A percentile compares a stretch with the other conserved stretches of the same genome.
Conservation (phyloP, 306 rosid genomes). For the Prunus mira region DNA sequence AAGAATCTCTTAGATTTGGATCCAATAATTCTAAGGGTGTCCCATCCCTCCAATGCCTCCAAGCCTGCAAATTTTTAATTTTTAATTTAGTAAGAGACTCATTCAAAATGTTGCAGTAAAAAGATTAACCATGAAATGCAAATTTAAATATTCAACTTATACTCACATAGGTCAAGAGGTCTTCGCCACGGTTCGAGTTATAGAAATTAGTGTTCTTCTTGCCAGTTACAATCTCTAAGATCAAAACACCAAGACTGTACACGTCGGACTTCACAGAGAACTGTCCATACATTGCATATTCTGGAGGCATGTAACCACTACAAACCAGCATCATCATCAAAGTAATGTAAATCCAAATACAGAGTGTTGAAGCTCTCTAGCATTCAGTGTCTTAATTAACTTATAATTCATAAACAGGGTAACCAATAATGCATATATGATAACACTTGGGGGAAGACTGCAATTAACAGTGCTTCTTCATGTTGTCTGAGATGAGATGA, state of each 20-base stretch:
- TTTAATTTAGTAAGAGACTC: not conserved
- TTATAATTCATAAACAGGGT: no score
- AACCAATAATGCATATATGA: no score
- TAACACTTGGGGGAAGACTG: no score
- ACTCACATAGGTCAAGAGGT: conserved; percentile 31
- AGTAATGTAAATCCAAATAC: not conserved
- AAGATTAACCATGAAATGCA: not conserved
- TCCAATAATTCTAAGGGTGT: conserved; percentile 18
- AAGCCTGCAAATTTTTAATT: conserved; percentile 15
- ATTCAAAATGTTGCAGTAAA: not conserved
- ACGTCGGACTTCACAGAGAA: conserved; percentile 24
- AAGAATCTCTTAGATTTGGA: conserved; percentile 11
- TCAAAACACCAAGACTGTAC: conserved; percentile 24
- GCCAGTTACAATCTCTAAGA: conserved; percentile 25
- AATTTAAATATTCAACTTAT: not conserved
- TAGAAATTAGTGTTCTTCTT: conserved; percentile 20
- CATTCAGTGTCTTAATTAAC: no score
- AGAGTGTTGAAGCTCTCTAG: no score
- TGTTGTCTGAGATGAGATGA: not conserved
- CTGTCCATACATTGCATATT: conserved; percentile 23
- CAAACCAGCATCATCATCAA: not conserved
- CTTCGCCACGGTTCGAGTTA: conserved; percentile 6
- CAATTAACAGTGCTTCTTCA: no score
- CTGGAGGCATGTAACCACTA: conserved; percentile 30
- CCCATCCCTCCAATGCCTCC: conserved; percentile 32